Evolutionary conservation across 208 protist species (phyloP).

Genomic region (Crithidia fasciculata): DNA sequence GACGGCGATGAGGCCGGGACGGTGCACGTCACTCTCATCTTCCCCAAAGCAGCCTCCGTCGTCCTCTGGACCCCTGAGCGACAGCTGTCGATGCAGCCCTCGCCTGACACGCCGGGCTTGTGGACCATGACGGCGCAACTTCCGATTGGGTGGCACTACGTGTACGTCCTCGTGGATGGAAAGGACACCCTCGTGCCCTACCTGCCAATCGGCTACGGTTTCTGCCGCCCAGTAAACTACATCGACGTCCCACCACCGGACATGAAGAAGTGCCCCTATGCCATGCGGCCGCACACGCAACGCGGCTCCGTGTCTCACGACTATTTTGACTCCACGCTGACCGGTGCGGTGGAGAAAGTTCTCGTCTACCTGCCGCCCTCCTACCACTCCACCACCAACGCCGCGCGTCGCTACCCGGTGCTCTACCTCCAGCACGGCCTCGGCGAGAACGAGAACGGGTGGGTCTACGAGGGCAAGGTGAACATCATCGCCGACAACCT

Average conservation of each 20-base stretch:
- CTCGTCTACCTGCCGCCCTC: conserved; percentile 43
- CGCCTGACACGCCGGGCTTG: background rate
- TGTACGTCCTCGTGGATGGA: conserved; percentile 39
- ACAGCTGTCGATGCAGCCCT: background rate
- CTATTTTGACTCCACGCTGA: conserved; percentile 21
- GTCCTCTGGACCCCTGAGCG: background rate
- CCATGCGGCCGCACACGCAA: conserved; percentile 8
- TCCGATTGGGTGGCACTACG: conserved; percentile 31
- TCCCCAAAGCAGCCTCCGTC: background rate
- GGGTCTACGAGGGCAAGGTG: conserved; percentile 38
- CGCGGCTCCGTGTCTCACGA: conserved; percentile 35
- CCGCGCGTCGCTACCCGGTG: conserved; percentile 37
- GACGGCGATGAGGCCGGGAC: background rate
- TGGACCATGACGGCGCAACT: background rate
- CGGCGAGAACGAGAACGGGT: conserved; percentile 27
- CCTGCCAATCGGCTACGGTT: conserved; percentile 28
- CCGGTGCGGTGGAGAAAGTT: conserved; percentile 27
- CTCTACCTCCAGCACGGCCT: conserved; percentile 43
- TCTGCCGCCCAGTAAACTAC: conserved; percentile 34
- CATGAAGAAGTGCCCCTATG: conserved; percentile 7
- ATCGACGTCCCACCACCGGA: conserved; percentile 40
- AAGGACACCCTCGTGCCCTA: conserved; percentile 28
- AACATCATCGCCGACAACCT: conserved; percentile 56
- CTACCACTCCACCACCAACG: conserved; percentile 30
- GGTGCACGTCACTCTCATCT: background rate